Evolutionary conservation across 768 basidiomycete genomes (phyloP).

Genomic region (Collybia sordida): DNA sequence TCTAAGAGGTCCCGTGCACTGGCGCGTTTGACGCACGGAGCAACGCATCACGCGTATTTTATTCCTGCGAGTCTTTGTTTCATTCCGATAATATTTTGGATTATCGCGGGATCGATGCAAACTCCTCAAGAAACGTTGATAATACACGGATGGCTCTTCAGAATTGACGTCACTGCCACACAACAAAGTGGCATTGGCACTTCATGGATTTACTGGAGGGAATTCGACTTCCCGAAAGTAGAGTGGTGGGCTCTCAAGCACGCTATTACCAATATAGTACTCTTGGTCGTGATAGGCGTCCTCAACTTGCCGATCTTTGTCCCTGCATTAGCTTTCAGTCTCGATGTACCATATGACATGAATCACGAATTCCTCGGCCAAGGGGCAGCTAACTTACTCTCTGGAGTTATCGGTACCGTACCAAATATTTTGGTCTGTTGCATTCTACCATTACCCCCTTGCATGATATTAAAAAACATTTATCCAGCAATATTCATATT

Average conservation of each 20-base stretch:
- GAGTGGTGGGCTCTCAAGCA: slow-evolving; percentile 19
- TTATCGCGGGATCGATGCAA: slow-evolving; percentile 3
- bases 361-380: slow-evolving; percentile 23
- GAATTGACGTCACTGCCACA: slow-evolving; percentile 10
- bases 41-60: slow-evolving; percentile 14
- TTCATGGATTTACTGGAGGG: slow-evolving; percentile 22
- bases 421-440: slow-evolving; percentile 19
- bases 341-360: slow-evolving; percentile 23
- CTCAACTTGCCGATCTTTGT: slow-evolving; percentile 23
- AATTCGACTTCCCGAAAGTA: slow-evolving; percentile 21
- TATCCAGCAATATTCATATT: slow-evolving; percentile 9
- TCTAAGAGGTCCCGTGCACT: slow-evolving; percentile 12
- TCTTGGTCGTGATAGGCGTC: slow-evolving; percentile 21
- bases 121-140: slow-evolving; percentile 3
- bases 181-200: slow-evolving; percentile 11
- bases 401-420: slow-evolving; percentile 16
- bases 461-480: slow-evolving; percentile 7
- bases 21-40: slow-evolving; percentile 16
- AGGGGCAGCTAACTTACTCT: slow-evolving; percentile 18
- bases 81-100: slow-evolving; percentile 19
- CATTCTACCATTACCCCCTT: neutral
- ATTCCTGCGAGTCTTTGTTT: slow-evolving; percentile 16
- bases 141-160: slow-evolving; percentile 19
- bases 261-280: slow-evolving; percentile 17
- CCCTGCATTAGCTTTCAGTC: slow-evolving; percentile 18